Evolutionary conservation across 116 monocot genomes (phyloP).

Genomic region (Papilionanthe hybrid): DNA sequence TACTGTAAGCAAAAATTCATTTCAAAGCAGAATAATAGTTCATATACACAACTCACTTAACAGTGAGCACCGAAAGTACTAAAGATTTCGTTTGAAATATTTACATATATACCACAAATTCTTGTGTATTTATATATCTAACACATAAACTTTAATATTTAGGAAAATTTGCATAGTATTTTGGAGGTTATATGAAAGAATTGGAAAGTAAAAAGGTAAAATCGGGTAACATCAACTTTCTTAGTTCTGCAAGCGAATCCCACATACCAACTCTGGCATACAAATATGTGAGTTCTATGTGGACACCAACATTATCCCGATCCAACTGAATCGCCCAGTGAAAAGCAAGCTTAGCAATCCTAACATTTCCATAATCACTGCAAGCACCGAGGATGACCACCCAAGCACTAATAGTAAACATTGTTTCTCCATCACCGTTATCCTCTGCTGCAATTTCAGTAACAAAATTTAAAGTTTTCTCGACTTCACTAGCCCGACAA

Average conservation of each 20-base stretch:
- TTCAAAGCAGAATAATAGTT: too few species aligned
- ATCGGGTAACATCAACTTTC: constrained; percentile 48
- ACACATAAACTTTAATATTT: too few species aligned
- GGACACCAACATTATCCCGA: constrained; percentile 39
- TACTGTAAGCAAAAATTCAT: too few species aligned
- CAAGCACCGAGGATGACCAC: constrained; percentile 49
- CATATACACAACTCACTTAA: too few species aligned
- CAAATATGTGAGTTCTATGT: constrained; percentile 54
- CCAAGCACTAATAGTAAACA: constrained; percentile 34
- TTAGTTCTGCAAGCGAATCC: constrained; percentile 44
- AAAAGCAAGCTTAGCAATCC: constrained; percentile 39
- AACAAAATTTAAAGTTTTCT: constrained; percentile 45
- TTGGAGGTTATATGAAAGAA: too few species aligned
- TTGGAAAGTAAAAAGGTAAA: too few species aligned
- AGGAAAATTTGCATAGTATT: too few species aligned
- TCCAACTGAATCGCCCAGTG: constrained; percentile 42
- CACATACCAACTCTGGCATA: constrained; percentile 53
- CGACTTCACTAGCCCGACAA: constrained; percentile 45
- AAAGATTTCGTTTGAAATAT: too few species aligned
- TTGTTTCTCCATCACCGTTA: background rate
- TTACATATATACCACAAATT: too few species aligned
- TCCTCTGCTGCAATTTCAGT: constrained; percentile 14
- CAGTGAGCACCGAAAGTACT: too few species aligned
- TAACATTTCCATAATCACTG: constrained; percentile 35
- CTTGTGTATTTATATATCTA: too few species aligned